Evolutionary conservation across 306 rosid species (phyloP).

Genomic region (Pueraria montana): DNA sequence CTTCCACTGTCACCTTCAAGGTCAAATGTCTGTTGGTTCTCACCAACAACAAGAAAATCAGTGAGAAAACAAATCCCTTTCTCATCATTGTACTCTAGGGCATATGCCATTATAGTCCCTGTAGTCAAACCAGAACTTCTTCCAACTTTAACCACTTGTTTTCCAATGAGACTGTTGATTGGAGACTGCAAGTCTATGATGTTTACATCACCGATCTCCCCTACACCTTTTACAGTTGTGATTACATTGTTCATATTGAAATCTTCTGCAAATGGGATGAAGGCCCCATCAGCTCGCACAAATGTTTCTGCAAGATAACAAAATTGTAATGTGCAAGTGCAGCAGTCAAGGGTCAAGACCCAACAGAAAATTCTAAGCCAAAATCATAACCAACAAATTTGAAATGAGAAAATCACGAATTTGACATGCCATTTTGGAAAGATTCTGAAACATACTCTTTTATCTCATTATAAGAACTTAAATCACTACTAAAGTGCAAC

Average conservation of each 20-base stretch:
- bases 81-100: constrained; percentile 96
- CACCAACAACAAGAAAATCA: constrained; percentile 98
- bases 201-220: constrained; percentile 90
- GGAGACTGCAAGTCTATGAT: constrained; percentile 94
- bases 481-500: constrained; percentile 8
- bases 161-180: constrained; percentile 90
- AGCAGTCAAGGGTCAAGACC: constrained; percentile 29
- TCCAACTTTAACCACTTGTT: constrained; percentile 94
- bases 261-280: constrained; percentile 93
- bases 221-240: constrained; percentile 85
- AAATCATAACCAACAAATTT: constrained; percentile 43
- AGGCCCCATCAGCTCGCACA: constrained; percentile 99
- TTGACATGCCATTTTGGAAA: background rate
- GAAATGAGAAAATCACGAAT: constrained; percentile 43
- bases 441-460: constrained; percentile 6
- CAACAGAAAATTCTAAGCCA: constrained; percentile 45
- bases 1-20: constrained; percentile 99
- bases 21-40: constrained; percentile 97
- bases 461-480: constrained; percentile 8
- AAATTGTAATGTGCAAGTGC: constrained; percentile 47
- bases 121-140: constrained; percentile 97
- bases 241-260: constrained; percentile 75
- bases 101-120: constrained; percentile 96
- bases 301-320: constrained; percentile 89
- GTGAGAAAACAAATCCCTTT: constrained; percentile 98